Evolutionary conservation across 192 early-diverging fungal genomes (phyloP), one percentile per base, ranked within the genome.

Genomic region (Rhizophagus clarus): DNA sequence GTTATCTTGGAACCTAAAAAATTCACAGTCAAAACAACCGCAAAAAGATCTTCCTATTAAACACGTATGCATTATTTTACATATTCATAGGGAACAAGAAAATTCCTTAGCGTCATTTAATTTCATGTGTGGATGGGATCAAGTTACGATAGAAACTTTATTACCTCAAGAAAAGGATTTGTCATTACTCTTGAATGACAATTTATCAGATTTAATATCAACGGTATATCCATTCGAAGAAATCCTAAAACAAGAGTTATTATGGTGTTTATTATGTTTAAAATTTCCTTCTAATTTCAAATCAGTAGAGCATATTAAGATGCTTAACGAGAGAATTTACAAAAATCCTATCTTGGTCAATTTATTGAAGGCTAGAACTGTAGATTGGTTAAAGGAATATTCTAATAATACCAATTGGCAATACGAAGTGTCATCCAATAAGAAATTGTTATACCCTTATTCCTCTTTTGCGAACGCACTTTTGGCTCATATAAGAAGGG

Each of bases 121-220:
- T 40, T 79, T 79, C 17, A 64, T 79, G 56, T 79, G 63, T 72
- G 77, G 77, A 17, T 79, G 77, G 77, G 49, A 47, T 34, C 77
- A 79, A 40, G 66, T 79, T 47, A 69, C 68, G 8, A 71, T 79
- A 14, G 77, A 71, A 49, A 72, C 77, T 5, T 71, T 79, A 32
- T 31, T 47, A 6, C 77, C 62, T 5, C 77, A 79, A 79, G 63
- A 64, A 14, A 64, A 69, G 31, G 15, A 37, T 0, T 28, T 79
- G 37, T 71, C 77, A 51, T 29, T 47, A 20, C 77, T 79, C 32
- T 40, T 79, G 24, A 28, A 79, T 32, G 61, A 49, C 24, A 47
- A 22, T 20, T 31, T 79, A 12, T 34, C n/a, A 24, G 77, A 67
- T 34, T 31, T 79, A 24, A 69, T 79, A 9, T 10, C 73, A 10